phyloP scores from a whole-genome alignment of 2,329 filamentous ascomycete species.

The Calcarisporium arbuscula region DNA sequence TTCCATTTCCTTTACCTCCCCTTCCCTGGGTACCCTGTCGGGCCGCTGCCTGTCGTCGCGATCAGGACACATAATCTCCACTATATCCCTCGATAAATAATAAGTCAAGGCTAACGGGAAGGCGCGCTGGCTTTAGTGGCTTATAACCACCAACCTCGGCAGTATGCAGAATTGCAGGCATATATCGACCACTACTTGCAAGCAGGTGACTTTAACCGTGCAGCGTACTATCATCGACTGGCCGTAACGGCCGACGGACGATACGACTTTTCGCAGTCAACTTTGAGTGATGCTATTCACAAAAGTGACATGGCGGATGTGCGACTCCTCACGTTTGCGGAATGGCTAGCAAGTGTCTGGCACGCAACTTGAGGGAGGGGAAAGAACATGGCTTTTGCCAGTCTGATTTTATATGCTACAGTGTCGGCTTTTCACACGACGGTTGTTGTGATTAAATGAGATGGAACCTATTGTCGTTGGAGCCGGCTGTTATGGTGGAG shows the following conservation, averaged over 20 bases:
- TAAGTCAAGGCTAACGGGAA: slow-evolving; percentile 6
- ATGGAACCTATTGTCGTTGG: no score
- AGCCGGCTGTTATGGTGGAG: no score
- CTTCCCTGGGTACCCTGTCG: no score
- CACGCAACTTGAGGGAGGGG: no score
- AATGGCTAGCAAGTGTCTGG: slow-evolving; percentile 40
- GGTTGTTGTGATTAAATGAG: no score
- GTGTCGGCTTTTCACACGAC: no score
- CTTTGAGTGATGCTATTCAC: slow-evolving; percentile 48
- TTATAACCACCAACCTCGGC: slow-evolving; percentile 30
- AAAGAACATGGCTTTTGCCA: no score
- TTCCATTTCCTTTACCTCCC: slow-evolving; percentile 10
- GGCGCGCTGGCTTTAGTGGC: slow-evolving; percentile 26
- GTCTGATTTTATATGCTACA: no score
- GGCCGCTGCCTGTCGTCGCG: no score
- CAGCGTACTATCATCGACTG: slow-evolving; percentile 52
- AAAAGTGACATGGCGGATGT: slow-evolving; percentile 31
- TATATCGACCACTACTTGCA: slow-evolving; percentile 37
- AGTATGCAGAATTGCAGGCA: slow-evolving; percentile 33
- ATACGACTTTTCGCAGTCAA: slow-evolving; percentile 57
- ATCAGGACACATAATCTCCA: slow-evolving; percentile 4
- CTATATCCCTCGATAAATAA: neutral
- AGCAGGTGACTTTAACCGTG: slow-evolving; percentile 40
- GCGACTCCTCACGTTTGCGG: slow-evolving; percentile 42
- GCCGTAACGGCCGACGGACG: slow-evolving; percentile 62